Base-by-base conservation (phyloP, 2,329 filamentous ascomycete species). In the Pezicula carpinea region DNA sequence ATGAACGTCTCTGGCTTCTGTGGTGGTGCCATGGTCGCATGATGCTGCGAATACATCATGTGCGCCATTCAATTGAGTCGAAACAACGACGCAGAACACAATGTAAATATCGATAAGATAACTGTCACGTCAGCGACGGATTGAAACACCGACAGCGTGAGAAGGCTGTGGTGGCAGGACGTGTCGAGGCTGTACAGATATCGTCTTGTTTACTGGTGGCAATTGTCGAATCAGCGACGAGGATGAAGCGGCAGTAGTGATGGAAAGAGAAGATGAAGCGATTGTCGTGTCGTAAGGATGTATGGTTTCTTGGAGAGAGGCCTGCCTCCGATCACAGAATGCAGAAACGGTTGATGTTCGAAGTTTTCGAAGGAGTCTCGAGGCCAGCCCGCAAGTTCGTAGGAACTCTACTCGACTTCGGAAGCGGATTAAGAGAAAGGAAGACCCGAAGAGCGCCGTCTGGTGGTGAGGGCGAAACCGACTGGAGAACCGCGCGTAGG, bases 1-100 rank as follows among this genome's bases (percentile, higher is more conserved):
- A 99, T 92, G 67, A 99, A 99, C 34, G 93, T 97, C 77, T 99
- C 93, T 59, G 93, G 93, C 70, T 96, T 96, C 74, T 96, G 90
- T 54, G 87, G 87, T 63, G 88, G 85, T 61, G 88, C 87, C 89
- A 96, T 96, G 59, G 84, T 78, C 64, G 87, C 80, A 73, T 90
- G 86, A 73, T 89, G 85, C 49, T 64, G 61, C 58, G 85, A 79
- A 72, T 89, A 92, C 87, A 92, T 91, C 58, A 64, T 65, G 51
- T 64, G 60, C 50, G 62, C 59, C 58, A 61, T 62, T 60, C 60
- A 59, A 58, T 56, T 46, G 57, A 59, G 53, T 56, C 57, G 59
- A 59, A 59, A 59, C 52, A 38, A 51, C 49, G 47, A 55, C 47
- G 40, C 51, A 33, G 48, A 54, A 48, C 7, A 29, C 41, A 31